Percentiles rank a stretch among this genome's conserved stretches.
Conservation (phyloP, 805 yeast genomes). For the Komagataella pastoris region DNA sequence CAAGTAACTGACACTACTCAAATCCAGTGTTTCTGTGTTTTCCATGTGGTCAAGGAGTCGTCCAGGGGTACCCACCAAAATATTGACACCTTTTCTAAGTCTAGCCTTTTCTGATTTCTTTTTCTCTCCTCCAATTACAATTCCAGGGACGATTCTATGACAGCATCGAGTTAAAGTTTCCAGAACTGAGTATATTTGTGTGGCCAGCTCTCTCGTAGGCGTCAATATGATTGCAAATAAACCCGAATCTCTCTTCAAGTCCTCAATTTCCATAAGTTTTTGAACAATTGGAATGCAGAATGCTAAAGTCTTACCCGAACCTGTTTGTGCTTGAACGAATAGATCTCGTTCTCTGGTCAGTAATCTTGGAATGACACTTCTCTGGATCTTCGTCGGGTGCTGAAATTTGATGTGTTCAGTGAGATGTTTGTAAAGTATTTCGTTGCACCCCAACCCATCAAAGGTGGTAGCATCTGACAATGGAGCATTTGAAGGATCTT, state of each 20-base stretch:
- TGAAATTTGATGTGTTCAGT: conserved; percentile 38
- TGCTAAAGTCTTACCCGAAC: conserved; percentile 93
- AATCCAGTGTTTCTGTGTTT: conserved; percentile 65
- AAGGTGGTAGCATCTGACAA: conserved; percentile 57
- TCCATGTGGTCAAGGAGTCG: conserved; percentile 89
- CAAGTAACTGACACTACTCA: conserved; percentile 71
- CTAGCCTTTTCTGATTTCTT: conserved; percentile 95
- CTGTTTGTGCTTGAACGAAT: conserved; percentile 93
- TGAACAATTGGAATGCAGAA: conserved; percentile 76
- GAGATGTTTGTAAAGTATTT: conserved; percentile 37
- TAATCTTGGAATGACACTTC: conserved; percentile 59
- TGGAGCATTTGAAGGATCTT: conserved; percentile 80
- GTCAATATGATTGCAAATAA: conserved; percentile 79
- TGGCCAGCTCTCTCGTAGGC: conserved; percentile 92
- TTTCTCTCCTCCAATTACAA: conserved; percentile 97
- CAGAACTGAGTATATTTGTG: conserved; percentile 75
- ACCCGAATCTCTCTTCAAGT: conserved; percentile 55
- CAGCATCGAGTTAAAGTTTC: conserved; percentile 63
- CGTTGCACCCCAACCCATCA: conserved; percentile 55
- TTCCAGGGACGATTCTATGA: conserved; percentile 87
- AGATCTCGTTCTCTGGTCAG: conserved; percentile 43
- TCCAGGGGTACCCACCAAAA: conserved; percentile 97
- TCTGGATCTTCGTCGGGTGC: conserved; percentile 81
- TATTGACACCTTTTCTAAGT: conserved; percentile 87
- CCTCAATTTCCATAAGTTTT: conserved; percentile 44